phyloP scores from a whole-genome alignment of 768 basidiomycete genomes.

The Butyriboletus loyo region DNA sequence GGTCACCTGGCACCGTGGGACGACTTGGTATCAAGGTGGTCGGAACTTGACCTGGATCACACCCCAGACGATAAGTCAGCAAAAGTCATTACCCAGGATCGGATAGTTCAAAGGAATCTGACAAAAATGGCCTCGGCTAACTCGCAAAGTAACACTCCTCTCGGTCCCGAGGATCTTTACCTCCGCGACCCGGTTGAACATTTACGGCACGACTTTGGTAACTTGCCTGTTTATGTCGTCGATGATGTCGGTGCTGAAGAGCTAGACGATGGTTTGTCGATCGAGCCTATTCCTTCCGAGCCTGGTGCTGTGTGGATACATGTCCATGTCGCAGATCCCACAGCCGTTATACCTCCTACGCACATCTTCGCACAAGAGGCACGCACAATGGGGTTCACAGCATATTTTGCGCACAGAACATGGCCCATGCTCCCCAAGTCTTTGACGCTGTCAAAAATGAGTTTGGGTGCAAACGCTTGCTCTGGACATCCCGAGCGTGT shows the following conservation, averaged over 20 bases:
- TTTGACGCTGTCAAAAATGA: slow-evolving; percentile 49
- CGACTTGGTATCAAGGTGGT: slow-evolving; percentile 47
- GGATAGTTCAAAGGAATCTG: slow-evolving; percentile 20
- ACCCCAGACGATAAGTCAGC: slow-evolving; percentile 26
- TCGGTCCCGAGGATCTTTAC: slow-evolving; percentile 66
- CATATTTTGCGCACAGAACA: slow-evolving; percentile 65
- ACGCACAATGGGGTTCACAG: slow-evolving; percentile 43
- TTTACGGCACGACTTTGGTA: slow-evolving; percentile 83
- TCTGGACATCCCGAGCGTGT: slow-evolving; percentile 49
- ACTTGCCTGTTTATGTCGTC: slow-evolving; percentile 79
- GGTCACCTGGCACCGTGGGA: slow-evolving; percentile 84
- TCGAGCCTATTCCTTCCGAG: slow-evolving; percentile 64
- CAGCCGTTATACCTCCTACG: slow-evolving; percentile 66
- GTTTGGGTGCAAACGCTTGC: slow-evolving; percentile 39
- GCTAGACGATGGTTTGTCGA: slow-evolving; percentile 89
- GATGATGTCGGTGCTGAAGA: slow-evolving; percentile 80
- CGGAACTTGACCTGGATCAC: slow-evolving; percentile 31
- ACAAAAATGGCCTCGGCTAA: slow-evolving; percentile 6
- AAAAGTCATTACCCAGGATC: slow-evolving; percentile 32
- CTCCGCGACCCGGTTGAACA: slow-evolving; percentile 60
- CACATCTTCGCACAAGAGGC: slow-evolving; percentile 64
- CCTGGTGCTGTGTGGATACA: slow-evolving; percentile 76
- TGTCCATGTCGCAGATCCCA: slow-evolving; percentile 92
- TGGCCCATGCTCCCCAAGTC: slow-evolving; percentile 71
- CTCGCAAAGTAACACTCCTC: slow-evolving; percentile 26